These are phyloP conservation scores for Oenanthe sinensis DNA, from an alignment of 129 eudicot genomes.

Conservation along the genomic window DNA sequence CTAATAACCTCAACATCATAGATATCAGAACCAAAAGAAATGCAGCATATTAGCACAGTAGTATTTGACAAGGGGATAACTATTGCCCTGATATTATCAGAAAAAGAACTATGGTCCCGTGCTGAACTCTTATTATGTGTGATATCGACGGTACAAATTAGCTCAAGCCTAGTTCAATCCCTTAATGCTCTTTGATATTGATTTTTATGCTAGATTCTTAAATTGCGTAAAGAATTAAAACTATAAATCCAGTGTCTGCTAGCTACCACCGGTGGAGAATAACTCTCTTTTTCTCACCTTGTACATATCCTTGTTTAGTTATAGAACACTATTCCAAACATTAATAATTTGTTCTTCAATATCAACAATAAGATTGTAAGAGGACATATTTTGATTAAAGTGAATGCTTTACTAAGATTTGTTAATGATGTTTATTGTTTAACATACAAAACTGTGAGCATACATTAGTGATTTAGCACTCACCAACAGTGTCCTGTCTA, in stretches of 20 bases:
- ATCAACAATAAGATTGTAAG: background rate
- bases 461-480: background rate
- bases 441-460: background rate
- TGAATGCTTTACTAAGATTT: background rate
- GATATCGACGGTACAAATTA: background rate
- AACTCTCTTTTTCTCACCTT: background rate
- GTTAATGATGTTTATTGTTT: background rate
- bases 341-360: background rate
- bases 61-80: background rate
- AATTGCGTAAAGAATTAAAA: background rate
- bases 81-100: background rate
- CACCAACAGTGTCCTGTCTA: background rate
- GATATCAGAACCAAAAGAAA: background rate
- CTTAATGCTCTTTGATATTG: background rate
- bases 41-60: slow-evolving; percentile 1
- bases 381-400: background rate
- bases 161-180: background rate
- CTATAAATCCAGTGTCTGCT: background rate
- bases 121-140: background rate
- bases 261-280: background rate
- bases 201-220: background rate
- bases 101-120: background rate
- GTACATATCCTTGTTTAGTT: background rate
- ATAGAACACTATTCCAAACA: background rate
- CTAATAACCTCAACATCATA: slow-evolving; percentile 3